phyloP scores from a whole-genome alignment of 2,329 filamentous ascomycete genomes.

The Penicillium sp. region DNA sequence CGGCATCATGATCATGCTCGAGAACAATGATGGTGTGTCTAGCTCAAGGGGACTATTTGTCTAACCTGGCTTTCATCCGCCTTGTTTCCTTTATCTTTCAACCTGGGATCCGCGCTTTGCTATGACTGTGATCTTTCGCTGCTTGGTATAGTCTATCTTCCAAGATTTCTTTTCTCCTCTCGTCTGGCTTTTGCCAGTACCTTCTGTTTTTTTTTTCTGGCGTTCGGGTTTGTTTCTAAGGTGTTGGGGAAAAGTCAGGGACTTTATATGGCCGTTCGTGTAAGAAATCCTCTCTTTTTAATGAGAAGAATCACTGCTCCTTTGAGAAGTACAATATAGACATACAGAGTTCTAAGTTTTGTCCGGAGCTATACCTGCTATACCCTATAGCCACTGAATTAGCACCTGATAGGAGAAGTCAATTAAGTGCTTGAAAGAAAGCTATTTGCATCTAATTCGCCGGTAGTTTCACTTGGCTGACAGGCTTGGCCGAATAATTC shows the following conservation, averaged over 20 bases:
- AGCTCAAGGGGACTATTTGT: neutral
- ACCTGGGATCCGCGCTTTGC: conserved; percentile 1
- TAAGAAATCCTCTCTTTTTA: neutral
- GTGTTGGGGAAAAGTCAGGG: conserved; percentile 14
- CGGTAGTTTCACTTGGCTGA: neutral
- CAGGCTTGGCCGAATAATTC: neutral
- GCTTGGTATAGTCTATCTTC: conserved; percentile 1
- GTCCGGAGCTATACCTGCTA: neutral
- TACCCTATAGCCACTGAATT: too few relatives aligned
- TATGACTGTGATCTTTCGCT: conserved; percentile 3
- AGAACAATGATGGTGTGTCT: conserved; percentile 7
- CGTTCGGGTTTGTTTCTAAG: neutral
- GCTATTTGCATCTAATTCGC: neutral
- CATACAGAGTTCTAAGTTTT: neutral
- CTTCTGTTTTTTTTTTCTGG: conserved; percentile 1
- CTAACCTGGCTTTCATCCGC: conserved; percentile 1
- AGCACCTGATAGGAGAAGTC: too few relatives aligned
- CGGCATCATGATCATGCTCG: conserved; percentile 20
- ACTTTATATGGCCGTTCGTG: conserved; percentile 3
- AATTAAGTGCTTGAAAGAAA: neutral
- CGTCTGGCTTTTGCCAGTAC: neutral
- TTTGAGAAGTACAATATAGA: neutral
- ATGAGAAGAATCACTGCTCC: conserved; percentile 14
- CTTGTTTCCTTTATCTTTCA: neutral
- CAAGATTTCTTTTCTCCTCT: neutral